phyloP scores from a whole-genome alignment of 2,329 filamentous ascomycete species.

The Exophiala viscosa region DNA sequence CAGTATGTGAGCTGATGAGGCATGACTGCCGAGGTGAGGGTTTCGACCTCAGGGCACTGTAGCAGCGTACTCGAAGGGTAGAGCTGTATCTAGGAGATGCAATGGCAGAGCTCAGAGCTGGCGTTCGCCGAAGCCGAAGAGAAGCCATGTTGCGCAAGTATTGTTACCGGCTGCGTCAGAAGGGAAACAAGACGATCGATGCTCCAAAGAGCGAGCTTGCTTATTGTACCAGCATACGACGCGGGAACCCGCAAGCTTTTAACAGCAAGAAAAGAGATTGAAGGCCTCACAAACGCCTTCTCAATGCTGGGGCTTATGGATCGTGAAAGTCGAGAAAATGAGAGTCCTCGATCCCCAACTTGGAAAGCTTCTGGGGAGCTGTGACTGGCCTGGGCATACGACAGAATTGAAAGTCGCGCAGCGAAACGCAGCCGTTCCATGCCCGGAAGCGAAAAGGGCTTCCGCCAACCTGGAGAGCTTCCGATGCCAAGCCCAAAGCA shows the following conservation, averaged over 20 bases:
- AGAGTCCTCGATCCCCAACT: slow-evolving; percentile 10
- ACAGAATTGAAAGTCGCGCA: slow-evolving; percentile 12
- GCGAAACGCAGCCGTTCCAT: not conserved
- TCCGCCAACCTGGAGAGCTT: not conserved
- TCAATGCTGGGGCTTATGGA: not conserved
- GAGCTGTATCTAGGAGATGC: slow-evolving; percentile 15
- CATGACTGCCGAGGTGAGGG: slow-evolving; percentile 8
- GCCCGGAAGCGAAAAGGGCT: too few relatives aligned
- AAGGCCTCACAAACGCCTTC: not conserved
- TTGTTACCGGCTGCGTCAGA: slow-evolving; percentile 8
- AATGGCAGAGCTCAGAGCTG: slow-evolving; percentile 22
- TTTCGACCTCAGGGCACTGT: slow-evolving; percentile 21
- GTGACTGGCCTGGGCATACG: slow-evolving; percentile 13
- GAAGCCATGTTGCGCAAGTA: slow-evolving; percentile 20
- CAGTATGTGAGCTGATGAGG: slow-evolving; percentile 7
- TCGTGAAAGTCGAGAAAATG: not conserved
- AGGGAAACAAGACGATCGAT: slow-evolving; percentile 8
- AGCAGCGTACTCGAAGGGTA: slow-evolving; percentile 18
- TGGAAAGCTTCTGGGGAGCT: slow-evolving; percentile 11
- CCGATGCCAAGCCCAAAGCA: not conserved
- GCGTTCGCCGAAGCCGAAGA: slow-evolving; percentile 24
- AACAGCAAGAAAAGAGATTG: slow-evolving; percentile 7
- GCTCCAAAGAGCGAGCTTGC: slow-evolving; percentile 20
- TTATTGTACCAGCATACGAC: slow-evolving; percentile 18
- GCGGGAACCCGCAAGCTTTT: slow-evolving; percentile 16